Conservation (phyloP, 192 early-diverging fungal species). For the Coemansia sp. region DNA sequence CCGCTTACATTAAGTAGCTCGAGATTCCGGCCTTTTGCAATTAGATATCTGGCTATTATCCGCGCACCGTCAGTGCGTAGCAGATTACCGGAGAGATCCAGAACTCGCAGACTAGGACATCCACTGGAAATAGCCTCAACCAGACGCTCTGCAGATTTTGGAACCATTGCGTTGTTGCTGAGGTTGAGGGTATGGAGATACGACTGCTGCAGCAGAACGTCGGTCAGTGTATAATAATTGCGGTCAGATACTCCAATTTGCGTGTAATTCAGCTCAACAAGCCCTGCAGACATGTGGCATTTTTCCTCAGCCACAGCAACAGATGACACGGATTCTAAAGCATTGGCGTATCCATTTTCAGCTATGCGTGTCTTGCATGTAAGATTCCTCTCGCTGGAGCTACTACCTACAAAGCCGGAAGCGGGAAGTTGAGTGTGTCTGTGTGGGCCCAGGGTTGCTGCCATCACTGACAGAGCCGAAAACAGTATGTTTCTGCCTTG, state of each 20-base stretch:
- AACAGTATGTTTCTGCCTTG: conserved; percentile 32
- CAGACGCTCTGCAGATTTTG: conserved; percentile 5
- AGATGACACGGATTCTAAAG: conserved; percentile 1
- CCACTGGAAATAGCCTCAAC: conserved; percentile 10
- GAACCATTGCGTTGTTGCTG: conserved; percentile 26
- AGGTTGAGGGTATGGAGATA: conserved; percentile 28
- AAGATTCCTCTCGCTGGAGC: not conserved
- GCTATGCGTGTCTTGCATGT: not conserved
- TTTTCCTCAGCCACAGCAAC: not conserved
- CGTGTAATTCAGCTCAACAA: conserved; percentile 22
- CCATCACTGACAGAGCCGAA: conserved; percentile 35
- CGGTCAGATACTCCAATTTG: conserved; percentile 25
- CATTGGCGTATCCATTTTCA: not conserved
- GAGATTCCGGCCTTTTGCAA: conserved; percentile 1
- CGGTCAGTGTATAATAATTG: conserved; percentile 13
- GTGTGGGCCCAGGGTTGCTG: conserved; percentile 1
- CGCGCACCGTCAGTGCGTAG: conserved; percentile 21
- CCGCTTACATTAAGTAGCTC: conserved; percentile 28
- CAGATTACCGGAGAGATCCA: conserved; percentile 32
- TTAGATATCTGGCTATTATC: conserved; percentile 16
- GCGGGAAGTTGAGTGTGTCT: not conserved
- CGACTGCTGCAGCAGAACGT: conserved; percentile 25
- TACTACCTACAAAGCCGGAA: not conserved
- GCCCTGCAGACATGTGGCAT: conserved; percentile 13
- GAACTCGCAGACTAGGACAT: conserved; percentile 15